phyloP scores from a whole-genome alignment of 2,329 filamentous ascomycete species.

The Fusarium sp. region DNA sequence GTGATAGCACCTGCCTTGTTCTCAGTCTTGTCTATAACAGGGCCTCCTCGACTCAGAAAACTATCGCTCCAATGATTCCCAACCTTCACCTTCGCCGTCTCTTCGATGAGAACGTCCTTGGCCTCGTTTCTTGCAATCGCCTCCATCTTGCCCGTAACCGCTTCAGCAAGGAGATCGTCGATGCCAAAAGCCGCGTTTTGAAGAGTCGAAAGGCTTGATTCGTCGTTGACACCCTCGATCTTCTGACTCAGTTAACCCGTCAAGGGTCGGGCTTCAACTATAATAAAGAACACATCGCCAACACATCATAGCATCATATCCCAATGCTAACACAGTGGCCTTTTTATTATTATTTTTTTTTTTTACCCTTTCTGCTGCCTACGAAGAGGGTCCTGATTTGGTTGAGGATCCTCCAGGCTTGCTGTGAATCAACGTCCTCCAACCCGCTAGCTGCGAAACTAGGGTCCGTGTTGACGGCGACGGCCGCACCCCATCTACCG shows the following conservation, averaged over 20 bases:
- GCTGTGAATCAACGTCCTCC: not conserved
- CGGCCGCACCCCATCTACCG: conserved; percentile 51
- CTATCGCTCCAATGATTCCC: conserved; percentile 13
- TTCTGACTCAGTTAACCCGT: no score
- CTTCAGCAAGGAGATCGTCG: conserved; percentile 11
- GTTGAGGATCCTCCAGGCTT: not conserved
- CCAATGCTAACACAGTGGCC: no score
- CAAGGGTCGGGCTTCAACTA: no score
- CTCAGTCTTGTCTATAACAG: conserved; percentile 6
- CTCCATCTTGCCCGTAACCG: conserved; percentile 6
- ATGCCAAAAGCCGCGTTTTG: conserved; percentile 8
- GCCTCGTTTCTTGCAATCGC: conserved; percentile 6
- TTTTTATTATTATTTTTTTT: no score
- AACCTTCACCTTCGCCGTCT: conserved; percentile 3
- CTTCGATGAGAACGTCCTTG: not conserved
- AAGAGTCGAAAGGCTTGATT: conserved; percentile 35
- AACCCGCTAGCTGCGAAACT: conserved; percentile 26
- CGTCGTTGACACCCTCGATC: conserved; percentile 40
- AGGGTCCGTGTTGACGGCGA: conserved; percentile 45
- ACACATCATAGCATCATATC: no score
- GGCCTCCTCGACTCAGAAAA: not conserved
- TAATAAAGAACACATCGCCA: no score
- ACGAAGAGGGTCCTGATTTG: no score
- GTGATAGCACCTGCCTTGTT: not conserved
- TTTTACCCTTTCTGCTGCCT: no score